These are phyloP conservation scores for Jaltomata sinuosa DNA, from an alignment of 257 asterid species.

Conservation along the genomic window DNA sequence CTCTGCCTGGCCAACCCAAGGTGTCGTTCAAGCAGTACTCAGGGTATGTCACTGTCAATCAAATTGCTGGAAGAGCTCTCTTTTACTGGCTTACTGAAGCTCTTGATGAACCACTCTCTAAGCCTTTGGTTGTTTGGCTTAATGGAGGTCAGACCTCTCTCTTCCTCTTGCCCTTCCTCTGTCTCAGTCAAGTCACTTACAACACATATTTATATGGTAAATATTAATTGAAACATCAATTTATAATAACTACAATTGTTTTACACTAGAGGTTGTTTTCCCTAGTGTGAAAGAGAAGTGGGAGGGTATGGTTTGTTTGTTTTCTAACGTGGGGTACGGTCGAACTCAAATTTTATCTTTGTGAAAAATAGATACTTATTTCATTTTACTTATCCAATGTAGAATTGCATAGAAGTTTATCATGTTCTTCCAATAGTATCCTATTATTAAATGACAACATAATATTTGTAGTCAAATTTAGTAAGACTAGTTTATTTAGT, in stretches of 20 bases:
- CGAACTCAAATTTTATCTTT: not conserved
- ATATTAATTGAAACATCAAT: not conserved
- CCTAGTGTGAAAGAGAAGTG: not conserved
- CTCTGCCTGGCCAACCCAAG: slow-evolving; percentile 85
- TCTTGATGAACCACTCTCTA: slow-evolving; percentile 26
- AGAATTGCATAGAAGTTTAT: no score
- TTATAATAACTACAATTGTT: not conserved
- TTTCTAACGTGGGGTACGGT: not conserved
- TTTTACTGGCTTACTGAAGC: slow-evolving; percentile 93
- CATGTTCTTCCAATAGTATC: no score
- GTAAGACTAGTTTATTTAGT: no score
- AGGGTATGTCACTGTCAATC: slow-evolving; percentile 74
- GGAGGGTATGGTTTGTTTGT: not conserved
- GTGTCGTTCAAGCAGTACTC: slow-evolving; percentile 72
- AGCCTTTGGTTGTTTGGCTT: slow-evolving; percentile 88
- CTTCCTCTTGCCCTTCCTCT: not conserved
- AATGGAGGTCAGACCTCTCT: slow-evolving; percentile 59
- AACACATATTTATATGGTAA: not conserved
- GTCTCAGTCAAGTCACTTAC: no score
- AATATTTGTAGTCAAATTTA: no score
- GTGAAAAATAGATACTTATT: no score
- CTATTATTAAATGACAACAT: no score
- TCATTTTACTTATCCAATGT: no score
- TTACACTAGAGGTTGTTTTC: not conserved
- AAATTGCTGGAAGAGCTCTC: slow-evolving; percentile 74